These are phyloP conservation scores for Eutrema japonicum DNA, from an alignment of 345 rosid genomes.

Conservation along the genomic window DNA sequence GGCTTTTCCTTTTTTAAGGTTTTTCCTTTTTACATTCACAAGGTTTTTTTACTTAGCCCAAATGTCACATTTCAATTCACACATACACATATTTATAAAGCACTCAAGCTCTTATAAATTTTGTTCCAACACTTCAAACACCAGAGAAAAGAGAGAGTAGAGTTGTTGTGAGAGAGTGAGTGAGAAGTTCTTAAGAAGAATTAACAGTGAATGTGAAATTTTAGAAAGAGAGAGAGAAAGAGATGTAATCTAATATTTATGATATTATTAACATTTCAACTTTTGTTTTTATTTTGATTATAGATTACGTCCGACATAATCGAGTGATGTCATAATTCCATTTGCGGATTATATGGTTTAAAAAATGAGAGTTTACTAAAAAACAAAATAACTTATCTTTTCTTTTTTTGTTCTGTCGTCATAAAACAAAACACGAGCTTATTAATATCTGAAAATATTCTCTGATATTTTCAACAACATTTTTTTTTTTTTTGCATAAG, in stretches of 20 bases:
- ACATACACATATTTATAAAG: no score
- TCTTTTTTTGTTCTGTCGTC: not conserved
- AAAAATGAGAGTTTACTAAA: not conserved
- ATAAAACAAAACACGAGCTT: not conserved
- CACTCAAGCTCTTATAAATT: no score
- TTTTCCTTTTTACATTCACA: no score
- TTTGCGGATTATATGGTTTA: slow-evolving; percentile 8
- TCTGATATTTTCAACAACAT: no score
- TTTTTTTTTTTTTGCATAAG: no score
- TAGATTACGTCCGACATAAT: slow-evolving; percentile 1
- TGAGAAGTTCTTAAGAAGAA: slow-evolving; percentile 32
- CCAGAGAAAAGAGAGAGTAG: slow-evolving; percentile 24
- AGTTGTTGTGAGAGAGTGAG: slow-evolving; percentile 28
- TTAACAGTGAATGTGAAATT: slow-evolving; percentile 41
- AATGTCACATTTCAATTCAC: no score
- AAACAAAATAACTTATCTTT: slow-evolving; percentile 16
- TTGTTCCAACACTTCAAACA: no score
- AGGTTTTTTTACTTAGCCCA: no score
- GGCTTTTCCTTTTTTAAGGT: no score
- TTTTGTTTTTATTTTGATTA: not conserved
- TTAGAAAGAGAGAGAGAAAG: not conserved
- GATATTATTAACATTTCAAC: slow-evolving; percentile 24
- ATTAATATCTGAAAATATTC: not conserved
- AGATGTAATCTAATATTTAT: not conserved
- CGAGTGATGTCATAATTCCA: slow-evolving; percentile 33